Evolutionary conservation across 371 early-diverging fungal genomes (phyloP).

Genomic region (Parasitella parasitica): DNA sequence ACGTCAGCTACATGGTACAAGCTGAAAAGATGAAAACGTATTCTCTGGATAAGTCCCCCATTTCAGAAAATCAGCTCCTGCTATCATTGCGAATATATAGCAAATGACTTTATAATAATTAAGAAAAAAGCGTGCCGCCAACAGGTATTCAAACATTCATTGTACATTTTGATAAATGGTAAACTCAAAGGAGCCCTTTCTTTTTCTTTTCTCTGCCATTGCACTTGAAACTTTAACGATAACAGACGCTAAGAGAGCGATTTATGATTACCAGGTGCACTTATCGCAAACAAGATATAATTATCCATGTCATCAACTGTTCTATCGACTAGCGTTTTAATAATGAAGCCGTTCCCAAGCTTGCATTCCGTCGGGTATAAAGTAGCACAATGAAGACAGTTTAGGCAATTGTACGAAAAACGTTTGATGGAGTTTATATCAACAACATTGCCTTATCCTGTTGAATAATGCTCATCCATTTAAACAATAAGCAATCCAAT

Average conservation of each 20-base stretch:
- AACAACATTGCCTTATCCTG: background rate
- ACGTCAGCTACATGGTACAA: no score
- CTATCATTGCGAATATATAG: no score
- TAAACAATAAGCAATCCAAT: background rate
- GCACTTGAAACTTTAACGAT: background rate
- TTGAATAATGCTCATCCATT: background rate
- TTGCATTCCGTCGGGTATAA: background rate
- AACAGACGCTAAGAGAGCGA: background rate
- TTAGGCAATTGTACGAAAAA: background rate
- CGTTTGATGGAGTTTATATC: conserved; percentile 9
- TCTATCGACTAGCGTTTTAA: background rate
- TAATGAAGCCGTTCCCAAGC: background rate
- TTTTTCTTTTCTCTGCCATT: no score
- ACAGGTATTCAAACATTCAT: no score
- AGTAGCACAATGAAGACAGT: background rate
- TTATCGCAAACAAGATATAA: background rate
- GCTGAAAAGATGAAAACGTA: no score
- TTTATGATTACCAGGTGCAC: background rate
- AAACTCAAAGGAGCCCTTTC: no score
- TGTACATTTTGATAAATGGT: no score
- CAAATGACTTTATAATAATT: no score
- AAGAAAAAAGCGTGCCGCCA: no score
- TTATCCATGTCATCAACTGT: background rate
- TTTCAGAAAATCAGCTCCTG: no score
- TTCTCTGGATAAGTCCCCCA: no score